These are phyloP conservation scores for Penicillium concentricum DNA, from an alignment of 2,329 filamentous ascomycete species.

Conservation along the genomic window DNA sequence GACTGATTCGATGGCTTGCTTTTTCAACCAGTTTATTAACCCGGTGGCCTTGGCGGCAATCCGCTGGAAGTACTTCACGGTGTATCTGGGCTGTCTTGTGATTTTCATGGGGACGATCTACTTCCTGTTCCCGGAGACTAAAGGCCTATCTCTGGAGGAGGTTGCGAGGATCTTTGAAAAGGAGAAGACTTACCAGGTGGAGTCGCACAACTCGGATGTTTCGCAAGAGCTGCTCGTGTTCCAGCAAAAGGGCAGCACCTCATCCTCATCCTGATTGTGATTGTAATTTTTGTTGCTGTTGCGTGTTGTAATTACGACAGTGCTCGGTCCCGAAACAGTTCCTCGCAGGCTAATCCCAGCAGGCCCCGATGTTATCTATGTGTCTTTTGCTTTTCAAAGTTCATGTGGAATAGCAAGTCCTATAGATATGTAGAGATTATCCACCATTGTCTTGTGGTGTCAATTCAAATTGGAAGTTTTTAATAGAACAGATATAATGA, in stretches of 20 bases:
- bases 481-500: not conserved
- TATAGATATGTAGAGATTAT: conserved; percentile 6
- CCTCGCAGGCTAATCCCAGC: not conserved
- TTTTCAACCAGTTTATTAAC: conserved; percentile 44
- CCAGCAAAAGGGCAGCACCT: conserved; percentile 5
- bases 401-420: not conserved
- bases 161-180: conserved; percentile 16
- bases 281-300: conserved; percentile 3
- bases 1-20: conserved; percentile 25
- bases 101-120: conserved; percentile 35
- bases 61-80: conserved; percentile 43
- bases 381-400: not conserved
- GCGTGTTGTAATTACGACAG: conserved; percentile 12
- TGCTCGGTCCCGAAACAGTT: conserved; percentile 6
- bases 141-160: conserved; percentile 18
- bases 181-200: conserved; percentile 3
- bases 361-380: conserved; percentile 3
- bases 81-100: conserved; percentile 39
- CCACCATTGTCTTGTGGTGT: conserved; percentile 1
- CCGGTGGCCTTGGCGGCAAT: conserved; percentile 41
- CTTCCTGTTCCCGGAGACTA: conserved; percentile 35
- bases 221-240: conserved; percentile 14
- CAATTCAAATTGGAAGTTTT: not conserved
- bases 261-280: not conserved
- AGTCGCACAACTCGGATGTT: conserved; percentile 6